Conservation (phyloP, 306 rosid genomes). For the Citrullus mucosospermus region DNA sequence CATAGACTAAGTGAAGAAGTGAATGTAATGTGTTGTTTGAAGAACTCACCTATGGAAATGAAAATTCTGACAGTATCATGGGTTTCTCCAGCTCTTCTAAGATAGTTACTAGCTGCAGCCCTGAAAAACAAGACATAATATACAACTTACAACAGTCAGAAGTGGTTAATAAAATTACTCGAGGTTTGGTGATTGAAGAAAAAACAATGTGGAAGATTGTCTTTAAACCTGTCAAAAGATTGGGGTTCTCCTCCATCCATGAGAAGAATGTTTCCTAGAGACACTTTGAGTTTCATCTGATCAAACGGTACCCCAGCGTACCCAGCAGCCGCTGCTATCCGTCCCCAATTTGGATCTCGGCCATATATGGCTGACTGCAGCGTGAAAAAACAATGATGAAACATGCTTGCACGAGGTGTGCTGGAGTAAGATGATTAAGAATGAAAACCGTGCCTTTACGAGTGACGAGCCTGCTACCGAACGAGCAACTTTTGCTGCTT, state of each 20-base stretch:
- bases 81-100: slow-evolving; percentile 71
- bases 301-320: slow-evolving; percentile 69
- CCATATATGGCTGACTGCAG: slow-evolving; percentile 80
- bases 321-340: slow-evolving; percentile 88
- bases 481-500: slow-evolving; percentile 88
- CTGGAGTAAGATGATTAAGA: background rate
- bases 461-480: slow-evolving; percentile 84
- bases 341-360: slow-evolving; percentile 98
- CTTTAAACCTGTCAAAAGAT: slow-evolving; percentile 49
- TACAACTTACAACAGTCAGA: background rate
- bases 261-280: slow-evolving; percentile 65
- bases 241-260: slow-evolving; percentile 89
- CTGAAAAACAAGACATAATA: slow-evolving; percentile 20
- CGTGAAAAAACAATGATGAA: slow-evolving; percentile 4
- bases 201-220: background rate
- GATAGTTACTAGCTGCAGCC: slow-evolving; percentile 58
- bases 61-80: slow-evolving; percentile 64
- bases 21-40: background rate
- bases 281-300: slow-evolving; percentile 58
- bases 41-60: slow-evolving; percentile 59
- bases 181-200: background rate
- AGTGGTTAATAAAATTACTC: background rate
- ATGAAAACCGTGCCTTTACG: slow-evolving; percentile 47
- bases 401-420: background rate
- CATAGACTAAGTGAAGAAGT: background rate